Evolutionary conservation across 768 basidiomycete species (phyloP), one percentile per base, ranked within the genome.

Genomic region (Erythrobasidium yunnanense): DNA sequence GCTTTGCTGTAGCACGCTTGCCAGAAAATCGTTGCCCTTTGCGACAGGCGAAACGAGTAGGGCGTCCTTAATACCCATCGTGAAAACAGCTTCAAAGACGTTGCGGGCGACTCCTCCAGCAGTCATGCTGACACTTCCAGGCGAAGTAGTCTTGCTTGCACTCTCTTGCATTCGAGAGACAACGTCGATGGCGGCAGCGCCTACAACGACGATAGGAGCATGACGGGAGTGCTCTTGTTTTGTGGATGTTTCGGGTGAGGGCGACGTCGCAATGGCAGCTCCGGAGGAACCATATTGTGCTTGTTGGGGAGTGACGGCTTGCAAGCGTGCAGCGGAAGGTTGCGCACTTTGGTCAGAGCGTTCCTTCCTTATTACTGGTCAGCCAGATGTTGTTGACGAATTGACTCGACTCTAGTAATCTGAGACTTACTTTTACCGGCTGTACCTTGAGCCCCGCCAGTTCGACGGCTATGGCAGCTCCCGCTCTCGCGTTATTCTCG

Each of bases 31-130:
- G 52, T 81, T 8, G 25, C 71, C 0, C 18, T 51, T 51, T 2
- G 88, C 90, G 11, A 93, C 73, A 0, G 86, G 83, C 1, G 91
- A 83, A 5, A 96, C 77, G 42, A 99, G 79, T 13, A 89, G 66
- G 7, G 77, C 77, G n/a, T 11, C 22, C 38, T 50, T 33, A 38
- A 54, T 29, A 34, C 68, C 29, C 67, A 54, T 52, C 29, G 87
- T 83, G 74, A 88, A 84, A 4, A 90, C 81, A 0, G 90, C 88
- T 75, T 96, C 91, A 1, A 92, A 87, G 46, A 99, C 83, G 74
- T 99, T 99, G n/a, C 92, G 84, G 0, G 83, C 91, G 15, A 99
- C 93, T 29, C 93, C 93, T 1, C 93, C 93, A 4, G 88, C 78
- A 0, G 86, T 81, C 38, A 92, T 67, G 17, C 79, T 77, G 25